Base-by-base conservation (phyloP, 1,284 basidiomycete species). In the Heterobasidion occidentale region DNA sequence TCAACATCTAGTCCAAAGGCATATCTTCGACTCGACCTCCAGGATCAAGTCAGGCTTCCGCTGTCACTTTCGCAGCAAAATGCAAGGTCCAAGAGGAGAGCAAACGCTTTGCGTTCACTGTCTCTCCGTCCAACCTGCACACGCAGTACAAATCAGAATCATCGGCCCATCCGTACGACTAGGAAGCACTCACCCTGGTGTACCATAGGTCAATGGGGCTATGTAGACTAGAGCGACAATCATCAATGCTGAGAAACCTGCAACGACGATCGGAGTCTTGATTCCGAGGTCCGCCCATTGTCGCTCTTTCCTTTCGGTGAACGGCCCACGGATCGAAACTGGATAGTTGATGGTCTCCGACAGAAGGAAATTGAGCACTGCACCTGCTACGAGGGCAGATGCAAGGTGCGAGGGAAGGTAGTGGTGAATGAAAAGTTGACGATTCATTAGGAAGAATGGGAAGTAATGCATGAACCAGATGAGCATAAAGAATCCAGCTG, bases 361-460 rank as follows among this genome's bases (percentile, higher is more conserved):
- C 53, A 94, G 73, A 60, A 98, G 77, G 72, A 98, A 99, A 73
- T 92, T 94, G 65, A 98, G 77, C 36, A 98, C 88, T 3, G 91
- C 82, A 47, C 96, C 97, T 15, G 95, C 92, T 51, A 97, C 85
- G 56, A 99, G 78, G 14, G 93, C 88, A 7, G 94, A 95, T 27
- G 92, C 90, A 46, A 99, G 80, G 69, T 96, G 93, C 0, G 93
- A 92, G 6, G 96, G 96, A 8, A 99, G 85, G 70, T 99, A 99
- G 72, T 99, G 96, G 70, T 99, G 96, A 45, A 99, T 77, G 80
- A 98, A 98, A 36, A 96, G 80, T 69, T 99, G 97, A 55, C 97
- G 91, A 66, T 82, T 89, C 94, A 99, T 98, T 38, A 98, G 79
- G 86, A 92, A 99, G 82, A 99, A 99, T 11, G 97, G 97, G 67